phyloP scores from a whole-genome alignment of 805 yeast species.

The Suhomyces pyralidae region DNA sequence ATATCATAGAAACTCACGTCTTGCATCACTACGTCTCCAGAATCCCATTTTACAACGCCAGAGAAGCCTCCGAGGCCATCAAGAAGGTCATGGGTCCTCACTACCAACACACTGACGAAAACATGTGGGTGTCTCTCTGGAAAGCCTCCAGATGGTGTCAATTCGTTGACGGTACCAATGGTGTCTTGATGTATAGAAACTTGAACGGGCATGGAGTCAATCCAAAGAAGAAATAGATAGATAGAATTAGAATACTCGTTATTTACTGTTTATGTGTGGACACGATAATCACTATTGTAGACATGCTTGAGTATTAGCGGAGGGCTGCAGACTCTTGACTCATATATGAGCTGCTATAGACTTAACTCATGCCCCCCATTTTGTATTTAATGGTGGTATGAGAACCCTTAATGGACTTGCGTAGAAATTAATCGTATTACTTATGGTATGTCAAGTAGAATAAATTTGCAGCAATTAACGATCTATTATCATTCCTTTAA shows the following conservation, averaged over 20 bases:
- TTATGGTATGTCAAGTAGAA: too few species aligned
- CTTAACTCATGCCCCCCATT: too few species aligned
- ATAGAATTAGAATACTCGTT: background rate
- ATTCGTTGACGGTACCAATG: constrained; percentile 65
- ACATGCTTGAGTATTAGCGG: too few species aligned
- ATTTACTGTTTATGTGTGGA: too few species aligned
- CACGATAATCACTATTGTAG: too few species aligned
- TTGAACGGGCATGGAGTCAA: constrained; percentile 36
- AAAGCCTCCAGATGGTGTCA: constrained; percentile 61
- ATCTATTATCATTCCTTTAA: too few species aligned
- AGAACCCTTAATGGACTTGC: too few species aligned
- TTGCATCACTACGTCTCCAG: constrained; percentile 54
- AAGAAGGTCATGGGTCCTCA: constrained; percentile 52
- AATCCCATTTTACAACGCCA: constrained; percentile 55
- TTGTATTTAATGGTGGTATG: too few species aligned
- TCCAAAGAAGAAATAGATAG: constrained; percentile 8
- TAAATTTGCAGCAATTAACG: too few species aligned
- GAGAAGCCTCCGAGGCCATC: constrained; percentile 52
- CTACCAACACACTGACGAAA: constrained; percentile 48
- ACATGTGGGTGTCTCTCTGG: constrained; percentile 60
- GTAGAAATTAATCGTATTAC: too few species aligned
- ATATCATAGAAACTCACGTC: constrained; percentile 57
- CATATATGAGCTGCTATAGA: too few species aligned
- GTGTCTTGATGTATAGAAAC: constrained; percentile 67
- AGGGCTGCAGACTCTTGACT: too few species aligned